Conservation (phyloP, 257 asterid species). For the Solanum acaule region DNA sequence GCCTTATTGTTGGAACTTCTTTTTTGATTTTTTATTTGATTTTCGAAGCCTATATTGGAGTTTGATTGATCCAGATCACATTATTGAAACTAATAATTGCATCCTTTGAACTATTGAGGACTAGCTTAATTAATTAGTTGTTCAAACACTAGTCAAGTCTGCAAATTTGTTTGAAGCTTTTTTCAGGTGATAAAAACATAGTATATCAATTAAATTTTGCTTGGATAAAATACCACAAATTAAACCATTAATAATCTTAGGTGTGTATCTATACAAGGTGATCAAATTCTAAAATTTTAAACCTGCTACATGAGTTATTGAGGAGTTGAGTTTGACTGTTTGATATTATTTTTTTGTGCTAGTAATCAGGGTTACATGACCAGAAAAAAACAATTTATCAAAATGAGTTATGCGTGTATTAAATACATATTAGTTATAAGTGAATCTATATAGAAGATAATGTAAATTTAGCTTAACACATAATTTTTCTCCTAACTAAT, state of each 20-base stretch:
- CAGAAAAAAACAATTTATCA: not conserved
- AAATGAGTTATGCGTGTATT: not conserved
- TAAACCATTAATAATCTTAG: not conserved
- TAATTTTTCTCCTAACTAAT: too few species aligned
- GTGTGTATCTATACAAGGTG: not conserved
- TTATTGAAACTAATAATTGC: not conserved
- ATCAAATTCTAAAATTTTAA: too few species aligned
- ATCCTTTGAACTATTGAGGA: not conserved
- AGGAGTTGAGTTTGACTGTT: not conserved
- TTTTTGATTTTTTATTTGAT: too few species aligned
- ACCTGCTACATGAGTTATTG: not conserved
- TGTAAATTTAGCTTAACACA: too few species aligned
- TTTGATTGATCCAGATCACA: too few species aligned
- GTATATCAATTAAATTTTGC: not conserved
- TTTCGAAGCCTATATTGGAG: too few species aligned
- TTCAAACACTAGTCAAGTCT: not conserved
- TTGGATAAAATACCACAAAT: not conserved
- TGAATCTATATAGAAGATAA: too few species aligned
- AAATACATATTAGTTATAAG: not conserved
- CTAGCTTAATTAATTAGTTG: not conserved
- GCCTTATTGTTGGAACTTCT: not conserved
- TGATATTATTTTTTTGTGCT: not conserved
- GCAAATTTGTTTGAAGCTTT: not conserved
- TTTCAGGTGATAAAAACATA: not conserved
- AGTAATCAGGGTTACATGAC: not conserved